A percentile compares a stretch with the other conserved stretches of the same genome.
phyloP scores from a whole-genome alignment of 2,329 filamentous ascomycete species.

The Fusarium pilosicola region DNA sequence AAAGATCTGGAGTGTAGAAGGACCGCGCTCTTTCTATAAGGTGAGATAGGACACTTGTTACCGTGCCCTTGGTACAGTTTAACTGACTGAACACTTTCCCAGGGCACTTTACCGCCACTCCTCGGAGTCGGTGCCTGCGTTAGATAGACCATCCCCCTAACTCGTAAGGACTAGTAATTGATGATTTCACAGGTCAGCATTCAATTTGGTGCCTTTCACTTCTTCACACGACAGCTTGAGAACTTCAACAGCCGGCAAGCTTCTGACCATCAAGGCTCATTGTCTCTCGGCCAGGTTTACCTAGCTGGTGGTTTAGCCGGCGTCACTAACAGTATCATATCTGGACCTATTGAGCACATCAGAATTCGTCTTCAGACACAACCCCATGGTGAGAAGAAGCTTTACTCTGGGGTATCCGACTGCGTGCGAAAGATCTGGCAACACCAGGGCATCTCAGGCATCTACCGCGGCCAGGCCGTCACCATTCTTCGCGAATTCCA shows the following conservation, averaged over 20 bases:
- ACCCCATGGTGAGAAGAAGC: not conserved
- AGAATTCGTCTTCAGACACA: not conserved
- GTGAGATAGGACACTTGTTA: not conserved
- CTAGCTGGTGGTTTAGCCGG: not conserved
- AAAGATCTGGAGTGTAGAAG: not conserved
- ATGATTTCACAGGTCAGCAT: not conserved
- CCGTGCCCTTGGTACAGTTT: not conserved
- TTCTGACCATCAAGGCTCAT: not conserved
- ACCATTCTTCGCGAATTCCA: not conserved
- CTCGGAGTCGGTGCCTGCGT: not conserved
- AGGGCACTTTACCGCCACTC: not conserved
- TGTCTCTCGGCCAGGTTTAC: not conserved
- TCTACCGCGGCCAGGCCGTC: not conserved
- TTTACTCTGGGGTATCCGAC: not conserved
- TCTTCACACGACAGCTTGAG: not conserved
- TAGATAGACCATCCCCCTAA: not conserved
- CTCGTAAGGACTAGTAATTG: not conserved
- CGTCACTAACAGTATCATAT: not conserved
- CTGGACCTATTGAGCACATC: not conserved
- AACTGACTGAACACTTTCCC: not conserved
- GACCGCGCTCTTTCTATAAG: not conserved
- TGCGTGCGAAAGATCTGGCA: not conserved
- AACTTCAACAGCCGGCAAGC: not conserved
- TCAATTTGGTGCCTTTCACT: not conserved
- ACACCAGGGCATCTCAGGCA: not conserved